Base-by-base conservation (phyloP, 495 filamentous ascomycete species). In the Xylaria venustula region DNA sequence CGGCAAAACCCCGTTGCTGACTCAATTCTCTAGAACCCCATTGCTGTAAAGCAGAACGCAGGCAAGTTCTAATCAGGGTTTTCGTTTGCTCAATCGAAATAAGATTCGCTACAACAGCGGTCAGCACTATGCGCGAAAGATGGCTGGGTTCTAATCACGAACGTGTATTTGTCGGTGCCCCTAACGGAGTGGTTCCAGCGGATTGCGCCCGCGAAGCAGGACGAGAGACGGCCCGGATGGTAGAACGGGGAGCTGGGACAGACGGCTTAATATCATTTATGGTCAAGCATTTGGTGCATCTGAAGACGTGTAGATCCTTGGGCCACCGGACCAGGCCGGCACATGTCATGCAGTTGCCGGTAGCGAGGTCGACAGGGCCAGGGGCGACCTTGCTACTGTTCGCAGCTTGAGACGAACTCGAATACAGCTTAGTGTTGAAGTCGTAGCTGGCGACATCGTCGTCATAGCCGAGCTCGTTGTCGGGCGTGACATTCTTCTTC, bases 221-320 rank as follows among this genome's bases (percentile, higher is more conserved):
- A 49, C 36, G 41, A 25, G 46, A n/a, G 17, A 51, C 45, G 15
- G 54, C 59, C 9, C 65, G 69, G 11, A 56, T 62, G 22, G 62
- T 59, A 28, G 37, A 56, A 42, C 63, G 47, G 20, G 62, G 23
- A 56, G 50, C 30, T 40, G 65, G 54, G 37, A 58, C 63, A 46
- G 54, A 62, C 12, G 85, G 85, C 60, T 84, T 82, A 48, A 96
- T 69, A 68, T 96, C 92, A 65, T 94, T 96, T 66, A 97, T 85
- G 48, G 89, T 96, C 65, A 91, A 76, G 73, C 93, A 97, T 48
- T 89, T 85, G 32, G 90, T 89, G 73, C 93, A 97, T 64, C 91
- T 82, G 75, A 93, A 97, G 42, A 88, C 80, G 25, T 83, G 81
- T 64, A 93, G 70, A 57, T 87, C 80, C 60, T 81, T 83, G n/a